These are phyloP conservation scores for Penicillium bovifimosum DNA, from an alignment of 495 filamentous ascomycete genomes.

Conservation along the genomic window DNA sequence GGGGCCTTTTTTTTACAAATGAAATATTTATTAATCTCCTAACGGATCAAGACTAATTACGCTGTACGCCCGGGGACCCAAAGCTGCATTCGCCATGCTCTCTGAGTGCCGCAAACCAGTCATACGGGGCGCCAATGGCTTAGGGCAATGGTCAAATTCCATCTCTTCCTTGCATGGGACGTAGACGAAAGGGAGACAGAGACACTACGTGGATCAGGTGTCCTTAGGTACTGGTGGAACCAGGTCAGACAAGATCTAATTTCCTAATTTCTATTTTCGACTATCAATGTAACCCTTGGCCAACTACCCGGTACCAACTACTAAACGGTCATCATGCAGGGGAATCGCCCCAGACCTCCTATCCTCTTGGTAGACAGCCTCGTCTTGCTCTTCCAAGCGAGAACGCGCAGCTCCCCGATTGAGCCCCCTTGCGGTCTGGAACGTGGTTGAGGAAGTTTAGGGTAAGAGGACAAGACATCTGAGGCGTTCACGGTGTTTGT, in stretches of 20 bases:
- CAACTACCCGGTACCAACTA: not conserved
- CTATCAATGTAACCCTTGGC: not conserved
- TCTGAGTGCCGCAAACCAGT: constrained; percentile 14
- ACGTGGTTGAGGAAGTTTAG: not conserved
- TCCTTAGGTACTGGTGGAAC: constrained; percentile 21
- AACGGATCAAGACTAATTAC: constrained; percentile 15
- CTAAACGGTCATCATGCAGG: constrained; percentile 6
- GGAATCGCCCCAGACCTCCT: not conserved
- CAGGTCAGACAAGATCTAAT: constrained; percentile 13
- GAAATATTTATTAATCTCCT: not conserved
- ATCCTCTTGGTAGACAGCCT: not conserved
- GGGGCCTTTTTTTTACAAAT: constrained; percentile 3
- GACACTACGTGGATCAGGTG: constrained; percentile 20
- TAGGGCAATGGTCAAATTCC: constrained; percentile 15
- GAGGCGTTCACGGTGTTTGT: not conserved
- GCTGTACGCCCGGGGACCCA: constrained; percentile 20
- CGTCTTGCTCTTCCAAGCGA: not conserved
- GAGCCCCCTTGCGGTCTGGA: constrained; percentile 1
- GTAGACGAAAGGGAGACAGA: constrained; percentile 20
- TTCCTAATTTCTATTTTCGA: not conserved
- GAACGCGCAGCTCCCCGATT: not conserved
- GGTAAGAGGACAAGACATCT: not conserved
- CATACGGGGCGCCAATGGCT: constrained; percentile 6
- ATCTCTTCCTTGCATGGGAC: constrained; percentile 31
- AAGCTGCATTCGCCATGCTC: constrained; percentile 25